Percentiles rank a stretch among this genome's conserved stretches.
These are phyloP conservation scores for Ricinus communis DNA, from an alignment of 345 rosid species.

Conservation along the genomic window DNA sequence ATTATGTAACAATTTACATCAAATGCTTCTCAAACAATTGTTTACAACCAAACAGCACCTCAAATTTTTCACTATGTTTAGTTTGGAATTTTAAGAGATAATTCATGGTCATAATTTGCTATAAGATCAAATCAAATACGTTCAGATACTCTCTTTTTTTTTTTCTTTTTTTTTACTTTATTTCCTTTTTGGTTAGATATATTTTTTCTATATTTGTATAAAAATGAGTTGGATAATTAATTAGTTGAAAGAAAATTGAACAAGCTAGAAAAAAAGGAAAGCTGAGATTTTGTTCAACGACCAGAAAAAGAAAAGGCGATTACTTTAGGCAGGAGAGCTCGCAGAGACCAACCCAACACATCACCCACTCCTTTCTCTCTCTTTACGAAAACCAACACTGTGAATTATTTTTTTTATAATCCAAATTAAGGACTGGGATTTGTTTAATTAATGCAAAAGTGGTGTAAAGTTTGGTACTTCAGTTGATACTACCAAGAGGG, in stretches of 20 bases:
- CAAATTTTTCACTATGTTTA: too few relatives aligned
- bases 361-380: not conserved
- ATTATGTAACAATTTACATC: too few relatives aligned
- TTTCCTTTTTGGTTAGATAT: too few relatives aligned
- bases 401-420: not conserved
- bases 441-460: not conserved
- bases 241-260: not conserved
- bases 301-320: not conserved
- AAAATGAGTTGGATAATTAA: constrained; percentile 1
- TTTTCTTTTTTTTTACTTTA: too few relatives aligned
- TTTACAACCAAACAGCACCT: too few relatives aligned
- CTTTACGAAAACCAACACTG: too few relatives aligned
- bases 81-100: too few relatives aligned
- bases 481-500: not conserved
- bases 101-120: too few relatives aligned
- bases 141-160: too few relatives aligned
- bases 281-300: not conserved
- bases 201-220: not conserved
- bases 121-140: too few relatives aligned
- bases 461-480: not conserved
- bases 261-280: not conserved
- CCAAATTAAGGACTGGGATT: not conserved
- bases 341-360: constrained; percentile 3
- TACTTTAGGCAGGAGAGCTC: not conserved
- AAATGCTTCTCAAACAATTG: too few relatives aligned